Evolutionary conservation across 208 protist genomes (phyloP).

Genomic region (Trypanosoma caninum): DNA sequence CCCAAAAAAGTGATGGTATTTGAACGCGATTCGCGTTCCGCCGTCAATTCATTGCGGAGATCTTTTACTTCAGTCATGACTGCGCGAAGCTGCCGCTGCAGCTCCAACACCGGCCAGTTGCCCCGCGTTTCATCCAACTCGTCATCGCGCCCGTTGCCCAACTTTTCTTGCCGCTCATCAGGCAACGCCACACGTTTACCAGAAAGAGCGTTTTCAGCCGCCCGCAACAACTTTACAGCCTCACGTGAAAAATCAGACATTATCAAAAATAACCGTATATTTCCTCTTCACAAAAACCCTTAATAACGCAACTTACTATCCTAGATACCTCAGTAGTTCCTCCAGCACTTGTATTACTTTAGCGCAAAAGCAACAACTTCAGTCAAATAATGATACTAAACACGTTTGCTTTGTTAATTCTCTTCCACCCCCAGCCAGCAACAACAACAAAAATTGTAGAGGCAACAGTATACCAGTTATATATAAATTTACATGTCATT

Average conservation of each 20-base stretch:
- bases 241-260: slow-evolving; percentile 66
- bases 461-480: too few relatives aligned
- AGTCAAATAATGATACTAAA: too few relatives aligned
- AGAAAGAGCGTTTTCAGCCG: slow-evolving; percentile 60
- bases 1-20: slow-evolving; percentile 50
- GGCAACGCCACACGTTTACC: not conserved
- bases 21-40: slow-evolving; percentile 63
- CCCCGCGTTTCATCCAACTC: not conserved
- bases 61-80: slow-evolving; percentile 53
- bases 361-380: too few relatives aligned
- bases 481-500: too few relatives aligned
- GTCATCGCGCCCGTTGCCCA: not conserved
- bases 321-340: too few relatives aligned
- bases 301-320: not conserved
- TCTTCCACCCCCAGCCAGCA: too few relatives aligned
- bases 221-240: slow-evolving; percentile 56
- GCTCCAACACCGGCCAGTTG: slow-evolving; percentile 21
- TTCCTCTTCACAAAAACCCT: not conserved
- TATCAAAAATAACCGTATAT: not conserved
- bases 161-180: not conserved
- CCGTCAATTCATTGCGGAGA: slow-evolving; percentile 52
- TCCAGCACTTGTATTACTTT: too few relatives aligned
- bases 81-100: slow-evolving; percentile 57
- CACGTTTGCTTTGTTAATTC: too few relatives aligned
- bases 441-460: too few relatives aligned